Conservation (phyloP, 164 flowering plant genomes). For the Nymphaea colorata region DNA sequence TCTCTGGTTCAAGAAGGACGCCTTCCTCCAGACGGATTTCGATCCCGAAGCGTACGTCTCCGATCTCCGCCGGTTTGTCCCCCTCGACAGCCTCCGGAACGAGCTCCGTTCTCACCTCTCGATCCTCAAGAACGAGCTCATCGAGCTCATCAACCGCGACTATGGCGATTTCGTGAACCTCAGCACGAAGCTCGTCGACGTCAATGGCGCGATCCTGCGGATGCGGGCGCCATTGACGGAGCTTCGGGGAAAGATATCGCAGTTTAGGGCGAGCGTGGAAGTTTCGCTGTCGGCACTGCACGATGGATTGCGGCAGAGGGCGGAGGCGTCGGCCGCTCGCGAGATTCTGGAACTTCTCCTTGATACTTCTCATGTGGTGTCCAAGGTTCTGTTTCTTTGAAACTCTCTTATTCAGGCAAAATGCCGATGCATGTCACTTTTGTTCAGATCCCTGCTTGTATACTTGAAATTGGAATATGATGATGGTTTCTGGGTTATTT, state of each 20-base stretch:
- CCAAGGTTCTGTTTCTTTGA: conserved; percentile 45
- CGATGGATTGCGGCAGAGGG: conserved; percentile 56
- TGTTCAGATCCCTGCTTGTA: background rate
- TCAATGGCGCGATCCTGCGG: conserved; percentile 61
- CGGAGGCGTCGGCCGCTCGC: conserved; percentile 63
- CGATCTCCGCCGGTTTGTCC: conserved; percentile 92
- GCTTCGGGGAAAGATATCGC: conserved; percentile 61
- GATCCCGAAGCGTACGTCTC: conserved; percentile 76
- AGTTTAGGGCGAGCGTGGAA: conserved; percentile 18
- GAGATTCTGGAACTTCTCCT: conserved; percentile 79
- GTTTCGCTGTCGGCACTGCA: conserved; percentile 22
- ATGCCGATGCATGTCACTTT: background rate
- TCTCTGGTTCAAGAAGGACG: conserved; percentile 64
- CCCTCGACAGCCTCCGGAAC: conserved; percentile 81
- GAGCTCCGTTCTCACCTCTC: conserved; percentile 73
- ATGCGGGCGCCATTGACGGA: conserved; percentile 91
- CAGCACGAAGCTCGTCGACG: conserved; percentile 90
- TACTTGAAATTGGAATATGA: background rate
- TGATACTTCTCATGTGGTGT: conserved; percentile 87
- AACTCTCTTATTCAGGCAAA: background rate
- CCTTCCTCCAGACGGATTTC: conserved; percentile 55
- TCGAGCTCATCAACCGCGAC: conserved; percentile 90
- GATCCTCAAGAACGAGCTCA: conserved; percentile 71
- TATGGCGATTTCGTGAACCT: conserved; percentile 85
- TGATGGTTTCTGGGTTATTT: background rate